A percentile compares a stretch with the other conserved stretches of the same genome.
These are phyloP conservation scores for Aegilops tauschii DNA, from an alignment of 176 grass and related monocot genomes.

Conservation along the genomic window DNA sequence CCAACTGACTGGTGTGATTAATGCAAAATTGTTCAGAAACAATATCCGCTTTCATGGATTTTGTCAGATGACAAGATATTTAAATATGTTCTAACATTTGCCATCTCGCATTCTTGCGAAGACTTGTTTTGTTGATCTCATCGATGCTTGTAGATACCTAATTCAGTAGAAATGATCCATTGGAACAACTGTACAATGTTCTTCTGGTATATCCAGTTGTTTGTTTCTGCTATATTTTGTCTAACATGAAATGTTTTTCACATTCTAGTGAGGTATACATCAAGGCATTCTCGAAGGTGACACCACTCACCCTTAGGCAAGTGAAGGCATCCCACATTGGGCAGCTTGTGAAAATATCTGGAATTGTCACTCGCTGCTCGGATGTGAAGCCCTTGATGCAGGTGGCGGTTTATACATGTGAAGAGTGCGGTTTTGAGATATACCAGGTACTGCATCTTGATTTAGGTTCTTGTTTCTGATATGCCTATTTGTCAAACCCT, in stretches of 20 bases:
- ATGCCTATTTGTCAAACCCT: neutral
- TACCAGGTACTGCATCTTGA: slow-evolving; percentile 70
- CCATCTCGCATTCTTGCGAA: neutral
- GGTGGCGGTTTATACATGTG: slow-evolving; percentile 99
- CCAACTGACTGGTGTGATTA: neutral
- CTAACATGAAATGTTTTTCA: slow-evolving; percentile 23
- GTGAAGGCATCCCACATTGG: slow-evolving; percentile 96
- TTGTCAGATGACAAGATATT: neutral
- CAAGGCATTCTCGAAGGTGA: slow-evolving; percentile 78
- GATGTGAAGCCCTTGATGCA: slow-evolving; percentile 99
- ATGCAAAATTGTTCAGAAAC: neutral
- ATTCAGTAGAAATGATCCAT: neutral
- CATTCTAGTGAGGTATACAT: slow-evolving; percentile 88
- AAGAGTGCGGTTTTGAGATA: slow-evolving; percentile 99
- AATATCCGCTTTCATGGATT: neutral
- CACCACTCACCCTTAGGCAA: slow-evolving; percentile 81
- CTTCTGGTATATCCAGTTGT: neutral
- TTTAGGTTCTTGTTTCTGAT: neutral
- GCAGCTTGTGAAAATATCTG: slow-evolving; percentile 99
- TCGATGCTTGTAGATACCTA: neutral
- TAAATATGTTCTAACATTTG: neutral
- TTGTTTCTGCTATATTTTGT: neutral
- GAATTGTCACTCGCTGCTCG: slow-evolving; percentile 93
- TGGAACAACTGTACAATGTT: neutral
- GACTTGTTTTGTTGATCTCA: neutral